Percentiles rank a stretch among this genome's conserved stretches.
Conservation (phyloP, 306 rosid species). For the Vicia villosa region DNA sequence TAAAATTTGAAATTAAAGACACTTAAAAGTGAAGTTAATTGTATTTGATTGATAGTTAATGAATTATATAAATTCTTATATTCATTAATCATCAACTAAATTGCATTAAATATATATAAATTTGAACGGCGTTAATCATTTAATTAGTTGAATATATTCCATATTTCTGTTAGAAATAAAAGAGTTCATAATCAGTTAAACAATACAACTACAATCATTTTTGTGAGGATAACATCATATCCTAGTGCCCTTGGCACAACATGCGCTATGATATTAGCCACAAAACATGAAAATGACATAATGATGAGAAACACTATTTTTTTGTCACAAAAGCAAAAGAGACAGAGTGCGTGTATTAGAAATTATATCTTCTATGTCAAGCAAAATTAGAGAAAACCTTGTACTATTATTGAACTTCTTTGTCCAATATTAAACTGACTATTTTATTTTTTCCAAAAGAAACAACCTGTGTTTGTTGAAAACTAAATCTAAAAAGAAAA, state of each 20-base stretch:
- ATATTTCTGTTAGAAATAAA: no score
- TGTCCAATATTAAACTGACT: slow-evolving; percentile 33
- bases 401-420: slow-evolving; percentile 15
- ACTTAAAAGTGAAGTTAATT: no score
- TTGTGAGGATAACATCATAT: no score
- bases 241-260: neutral
- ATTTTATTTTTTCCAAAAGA: neutral
- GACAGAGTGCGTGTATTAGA: neutral
- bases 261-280: neutral
- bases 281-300: neutral
- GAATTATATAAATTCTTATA: no score
- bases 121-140: no score
- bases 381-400: slow-evolving; percentile 3
- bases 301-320: neutral
- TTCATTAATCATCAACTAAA: no score
- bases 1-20: no score
- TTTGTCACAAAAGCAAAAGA: neutral
- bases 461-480: slow-evolving; percentile 4
- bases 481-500: neutral
- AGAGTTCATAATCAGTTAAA: no score
- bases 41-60: no score
- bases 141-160: no score
- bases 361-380: neutral
- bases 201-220: no score
- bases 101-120: no score